phyloP scores from a whole-genome alignment of 148 eudicot genomes.

The Chenopodium suecicum region DNA sequence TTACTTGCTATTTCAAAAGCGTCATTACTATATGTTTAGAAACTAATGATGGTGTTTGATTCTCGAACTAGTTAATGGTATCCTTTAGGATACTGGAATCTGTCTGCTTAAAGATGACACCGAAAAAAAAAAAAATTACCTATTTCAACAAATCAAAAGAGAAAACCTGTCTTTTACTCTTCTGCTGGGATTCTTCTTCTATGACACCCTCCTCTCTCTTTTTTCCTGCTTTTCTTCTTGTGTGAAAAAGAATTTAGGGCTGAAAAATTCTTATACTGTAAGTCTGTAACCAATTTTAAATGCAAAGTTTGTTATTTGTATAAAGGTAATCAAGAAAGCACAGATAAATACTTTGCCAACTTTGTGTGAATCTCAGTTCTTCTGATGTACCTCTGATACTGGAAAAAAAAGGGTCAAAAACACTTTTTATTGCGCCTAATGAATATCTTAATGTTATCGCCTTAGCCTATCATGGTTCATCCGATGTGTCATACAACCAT shows the following conservation, averaged over 20 bases:
- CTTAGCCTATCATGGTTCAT: not conserved
- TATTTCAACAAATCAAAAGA: slow-evolving; percentile 2
- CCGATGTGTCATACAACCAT: not conserved
- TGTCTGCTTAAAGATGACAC: not conserved
- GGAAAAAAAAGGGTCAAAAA: not conserved
- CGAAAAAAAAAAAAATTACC: too few species aligned
- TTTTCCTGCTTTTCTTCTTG: slow-evolving; percentile 10
- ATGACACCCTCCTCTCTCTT: slow-evolving; percentile 13
- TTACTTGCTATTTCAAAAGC: slow-evolving; percentile 4
- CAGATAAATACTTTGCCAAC: not conserved
- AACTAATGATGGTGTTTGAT: not conserved
- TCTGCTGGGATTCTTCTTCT: slow-evolving; percentile 12
- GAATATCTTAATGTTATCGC: not conserved
- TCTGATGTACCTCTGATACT: not conserved
- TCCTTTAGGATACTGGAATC: not conserved
- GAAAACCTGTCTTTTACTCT: slow-evolving; percentile 13
- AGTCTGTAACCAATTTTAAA: not conserved
- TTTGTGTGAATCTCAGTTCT: not conserved
- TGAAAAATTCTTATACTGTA: not conserved
- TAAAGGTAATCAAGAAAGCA: not conserved
- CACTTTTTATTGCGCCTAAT: not conserved
- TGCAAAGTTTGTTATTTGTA: not conserved
- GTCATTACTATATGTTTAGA: not conserved
- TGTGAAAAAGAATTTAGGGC: slow-evolving; percentile 3
- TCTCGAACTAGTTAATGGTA: not conserved